Evolutionary conservation across 108 stramenopile genomes (phyloP).

Genomic region (Fistulifera solaris): DNA sequence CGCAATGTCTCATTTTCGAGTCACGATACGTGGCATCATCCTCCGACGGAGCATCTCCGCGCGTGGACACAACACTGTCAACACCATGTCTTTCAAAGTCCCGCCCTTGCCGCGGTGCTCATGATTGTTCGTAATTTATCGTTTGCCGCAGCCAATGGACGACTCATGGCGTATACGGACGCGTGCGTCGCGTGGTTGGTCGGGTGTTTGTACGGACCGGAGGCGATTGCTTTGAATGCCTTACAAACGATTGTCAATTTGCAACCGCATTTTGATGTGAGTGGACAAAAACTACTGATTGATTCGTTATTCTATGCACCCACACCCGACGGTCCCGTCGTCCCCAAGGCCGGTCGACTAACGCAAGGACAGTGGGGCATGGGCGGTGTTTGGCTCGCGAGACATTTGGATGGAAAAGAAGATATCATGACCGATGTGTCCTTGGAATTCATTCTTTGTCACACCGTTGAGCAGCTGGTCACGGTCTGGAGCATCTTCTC

Average conservation of each 20-base stretch:
- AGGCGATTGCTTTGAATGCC: slow-evolving; percentile 36
- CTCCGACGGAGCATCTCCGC: no score
- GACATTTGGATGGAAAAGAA: slow-evolving; percentile 56
- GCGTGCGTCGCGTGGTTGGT: slow-evolving; percentile 39
- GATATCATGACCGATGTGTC: slow-evolving; percentile 27
- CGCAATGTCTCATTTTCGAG: no score
- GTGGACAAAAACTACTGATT: slow-evolving; percentile 58
- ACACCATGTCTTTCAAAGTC: no score
- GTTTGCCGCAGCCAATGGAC: slow-evolving; percentile 62
- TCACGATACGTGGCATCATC: no score
- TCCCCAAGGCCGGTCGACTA: slow-evolving; percentile 11
- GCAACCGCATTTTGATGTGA: slow-evolving; percentile 59
- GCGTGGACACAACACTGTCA: no score
- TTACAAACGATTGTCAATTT: slow-evolving; percentile 54
- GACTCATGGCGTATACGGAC: slow-evolving; percentile 53
- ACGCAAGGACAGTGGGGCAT: slow-evolving; percentile 53
- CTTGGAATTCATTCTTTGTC: slow-evolving; percentile 14
- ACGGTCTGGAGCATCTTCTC: slow-evolving; percentile 41
- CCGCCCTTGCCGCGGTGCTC: slow-evolving; percentile 26
- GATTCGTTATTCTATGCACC: slow-evolving; percentile 57
- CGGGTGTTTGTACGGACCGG: slow-evolving; percentile 57
- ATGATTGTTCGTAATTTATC: slow-evolving; percentile 59
- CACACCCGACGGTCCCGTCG: slow-evolving; percentile 24
- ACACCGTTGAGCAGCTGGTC: slow-evolving; percentile 16
- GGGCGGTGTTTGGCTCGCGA: slow-evolving; percentile 62